These are phyloP conservation scores for Solanum corneliomulleri DNA, from an alignment of 257 asterid species.

Conservation along the genomic window DNA sequence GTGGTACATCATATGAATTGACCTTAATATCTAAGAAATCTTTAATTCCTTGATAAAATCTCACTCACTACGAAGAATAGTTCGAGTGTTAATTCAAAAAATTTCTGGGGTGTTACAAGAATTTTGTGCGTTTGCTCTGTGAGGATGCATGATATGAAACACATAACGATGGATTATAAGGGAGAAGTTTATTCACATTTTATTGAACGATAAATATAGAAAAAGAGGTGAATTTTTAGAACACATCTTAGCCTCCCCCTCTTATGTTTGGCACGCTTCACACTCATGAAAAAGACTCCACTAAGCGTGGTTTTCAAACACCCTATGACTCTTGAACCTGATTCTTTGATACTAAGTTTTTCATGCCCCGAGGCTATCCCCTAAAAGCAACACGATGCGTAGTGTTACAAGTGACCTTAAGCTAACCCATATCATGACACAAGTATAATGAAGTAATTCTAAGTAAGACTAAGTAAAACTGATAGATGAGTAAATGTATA, in stretches of 20 bases:
- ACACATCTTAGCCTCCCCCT: not conserved
- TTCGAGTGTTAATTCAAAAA: too few relatives aligned
- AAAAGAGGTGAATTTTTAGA: not conserved
- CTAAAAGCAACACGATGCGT: not conserved
- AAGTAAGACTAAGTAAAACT: not conserved
- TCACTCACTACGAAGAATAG: too few relatives aligned
- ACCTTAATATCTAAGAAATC: too few relatives aligned
- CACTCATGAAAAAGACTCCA: not conserved
- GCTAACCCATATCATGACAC: not conserved
- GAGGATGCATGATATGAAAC: not conserved
- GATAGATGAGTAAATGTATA: not conserved
- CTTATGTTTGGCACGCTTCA: not conserved
- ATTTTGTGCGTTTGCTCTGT: too few relatives aligned
- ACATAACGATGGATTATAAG: not conserved
- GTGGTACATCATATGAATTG: too few relatives aligned
- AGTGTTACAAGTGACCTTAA: not conserved
- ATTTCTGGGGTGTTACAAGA: too few relatives aligned
- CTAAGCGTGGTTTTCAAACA: not conserved
- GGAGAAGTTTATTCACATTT: too few relatives aligned
- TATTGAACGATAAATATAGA: too few relatives aligned
- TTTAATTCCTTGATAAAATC: too few relatives aligned
- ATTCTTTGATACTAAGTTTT: not conserved
- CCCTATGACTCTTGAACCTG: not conserved
- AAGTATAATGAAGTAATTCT: too few relatives aligned
- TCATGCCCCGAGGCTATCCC: not conserved